Evolutionary conservation across 2,329 filamentous ascomycete species (phyloP), one percentile per base, ranked within the genome.

Genomic region (Aspergillus floridensis): DNA sequence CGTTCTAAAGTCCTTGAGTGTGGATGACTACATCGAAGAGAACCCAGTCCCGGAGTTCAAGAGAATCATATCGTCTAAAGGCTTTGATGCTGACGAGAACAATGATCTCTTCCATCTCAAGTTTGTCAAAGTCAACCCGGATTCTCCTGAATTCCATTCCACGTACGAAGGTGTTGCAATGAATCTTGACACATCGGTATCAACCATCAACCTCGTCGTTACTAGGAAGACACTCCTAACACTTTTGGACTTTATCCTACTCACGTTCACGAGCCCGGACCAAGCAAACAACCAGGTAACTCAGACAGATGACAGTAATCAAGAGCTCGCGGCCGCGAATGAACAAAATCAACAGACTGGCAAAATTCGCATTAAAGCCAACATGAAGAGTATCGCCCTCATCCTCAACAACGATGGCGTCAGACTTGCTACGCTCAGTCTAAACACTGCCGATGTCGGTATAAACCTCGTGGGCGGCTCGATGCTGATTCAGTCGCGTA

Each of bases 381-480:
- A 97, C 62, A 79, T 99, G 63, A 96, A 96, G 78, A 93, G 90
- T 79, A 96, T 99, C 64, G 87, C 92, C 2, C 82, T 99, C 29
- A 93, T 99, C 63, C 81, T 99, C 57, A 99, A 99, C 73, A 98
- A 99, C 65, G 96, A 99, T 73, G 95, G 95, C 0, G 96, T 98
- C 59, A 87, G 95, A 26, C 83, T 99, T 29, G 95, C 95, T 29
- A 99, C 95, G 0, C 78, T 99, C 19, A 95, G 92, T 56, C 86
- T 99, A 69, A 96, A 92, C 66, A 93, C 95, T 60, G 95, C 93
- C 2, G 91, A 97, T 71, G 89, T 97, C 35, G 91, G 91, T 1
- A 88, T 99, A 6, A 96, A 96, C 78, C 80, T 99, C 4, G 86
- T 90, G 53, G 92, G 90, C 46, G 91, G 88, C 66, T 89, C 91